These are phyloP conservation scores for Cladophialophora immunda DNA, from an alignment of 2,329 filamentous ascomycete genomes.

Conservation along the genomic window DNA sequence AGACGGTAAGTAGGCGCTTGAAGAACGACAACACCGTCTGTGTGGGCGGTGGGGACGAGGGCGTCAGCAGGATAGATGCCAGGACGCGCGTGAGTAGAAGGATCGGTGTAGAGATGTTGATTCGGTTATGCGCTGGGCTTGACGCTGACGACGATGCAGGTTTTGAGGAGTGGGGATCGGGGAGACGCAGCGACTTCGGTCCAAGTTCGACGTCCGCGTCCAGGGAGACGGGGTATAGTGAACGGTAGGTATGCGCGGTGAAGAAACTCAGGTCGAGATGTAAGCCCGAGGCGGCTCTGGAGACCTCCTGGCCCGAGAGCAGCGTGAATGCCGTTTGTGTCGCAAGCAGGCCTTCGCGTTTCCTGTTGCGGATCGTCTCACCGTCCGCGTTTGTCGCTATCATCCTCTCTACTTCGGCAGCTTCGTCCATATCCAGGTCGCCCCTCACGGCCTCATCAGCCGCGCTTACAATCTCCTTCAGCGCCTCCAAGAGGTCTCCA, in stretches of 20 bases:
- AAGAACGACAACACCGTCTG: conserved; percentile 88
- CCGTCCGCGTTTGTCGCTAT: conserved; percentile 58
- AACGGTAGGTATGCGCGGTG: conserved; percentile 90
- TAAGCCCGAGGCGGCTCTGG: conserved; percentile 80
- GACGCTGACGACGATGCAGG: conserved; percentile 25
- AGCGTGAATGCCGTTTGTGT: conserved; percentile 97
- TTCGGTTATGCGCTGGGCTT: conserved; percentile 65
- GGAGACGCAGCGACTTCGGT: conserved; percentile 76
- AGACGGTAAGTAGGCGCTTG: conserved; percentile 84
- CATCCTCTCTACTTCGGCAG: conserved; percentile 36
- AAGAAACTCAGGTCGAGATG: conserved; percentile 95
- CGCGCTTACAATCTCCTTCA: conserved; percentile 89
- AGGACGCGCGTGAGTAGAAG: conserved; percentile 90
- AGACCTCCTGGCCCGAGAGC: conserved; percentile 89
- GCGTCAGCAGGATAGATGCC: conserved; percentile 79
- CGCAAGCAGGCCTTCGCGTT: conserved; percentile 88
- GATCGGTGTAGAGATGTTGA: conserved; percentile 95
- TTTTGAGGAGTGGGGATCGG: conserved; percentile 66
- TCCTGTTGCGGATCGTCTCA: conserved; percentile 73
- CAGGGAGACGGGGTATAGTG: conserved; percentile 78
- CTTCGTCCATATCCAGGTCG: conserved; percentile 54
- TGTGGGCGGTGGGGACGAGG: conserved; percentile 74
- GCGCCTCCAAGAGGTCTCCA: conserved; percentile 89
- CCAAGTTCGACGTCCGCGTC: conserved; percentile 86
- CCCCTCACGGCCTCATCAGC: conserved; percentile 61